Conservation (phyloP, 2,329 filamentous ascomycete species). For the Aspergillus niger region DNA sequence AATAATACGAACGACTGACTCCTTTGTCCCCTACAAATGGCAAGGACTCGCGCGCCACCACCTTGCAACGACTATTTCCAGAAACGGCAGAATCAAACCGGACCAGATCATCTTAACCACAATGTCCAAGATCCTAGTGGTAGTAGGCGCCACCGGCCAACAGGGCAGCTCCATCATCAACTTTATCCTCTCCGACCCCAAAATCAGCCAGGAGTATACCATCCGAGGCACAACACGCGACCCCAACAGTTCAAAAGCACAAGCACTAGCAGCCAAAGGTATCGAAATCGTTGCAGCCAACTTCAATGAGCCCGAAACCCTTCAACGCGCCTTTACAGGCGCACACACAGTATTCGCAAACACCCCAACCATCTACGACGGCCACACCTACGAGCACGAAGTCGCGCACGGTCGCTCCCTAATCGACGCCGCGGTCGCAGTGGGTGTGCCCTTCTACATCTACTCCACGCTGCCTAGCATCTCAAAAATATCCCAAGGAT, state of each 20-base stretch:
- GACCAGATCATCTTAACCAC: not conserved
- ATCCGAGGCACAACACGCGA: slow-evolving; percentile 54
- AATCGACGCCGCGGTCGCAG: slow-evolving; percentile 8
- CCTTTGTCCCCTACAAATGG: too few relatives aligned
- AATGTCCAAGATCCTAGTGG: slow-evolving; percentile 36
- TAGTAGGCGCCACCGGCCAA: slow-evolving; percentile 55
- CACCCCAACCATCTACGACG: slow-evolving; percentile 24
- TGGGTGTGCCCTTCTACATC: not conserved
- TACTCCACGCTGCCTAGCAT: slow-evolving; percentile 30
- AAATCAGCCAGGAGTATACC: slow-evolving; percentile 48
- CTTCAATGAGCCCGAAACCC: slow-evolving; percentile 37
- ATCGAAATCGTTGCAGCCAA: slow-evolving; percentile 39
- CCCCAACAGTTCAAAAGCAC: slow-evolving; percentile 22
- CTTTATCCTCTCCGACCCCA: slow-evolving; percentile 45
- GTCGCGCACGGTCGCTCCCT: slow-evolving; percentile 6
- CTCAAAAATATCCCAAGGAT: slow-evolving; percentile 31
- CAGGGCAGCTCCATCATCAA: slow-evolving; percentile 52
- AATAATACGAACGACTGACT: too few relatives aligned
- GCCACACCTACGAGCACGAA: slow-evolving; percentile 8
- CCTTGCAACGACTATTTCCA: not conserved
- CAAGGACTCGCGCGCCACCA: not conserved
- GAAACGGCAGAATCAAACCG: not conserved
- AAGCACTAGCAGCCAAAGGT: slow-evolving; percentile 22
- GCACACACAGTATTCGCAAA: slow-evolving; percentile 49
- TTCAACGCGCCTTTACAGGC: slow-evolving; percentile 43